Percentiles rank a stretch among this genome's conserved stretches.
These are phyloP conservation scores for Phytophthora crassamura DNA, from an alignment of 352 stramenopile species.

Conservation along the genomic window DNA sequence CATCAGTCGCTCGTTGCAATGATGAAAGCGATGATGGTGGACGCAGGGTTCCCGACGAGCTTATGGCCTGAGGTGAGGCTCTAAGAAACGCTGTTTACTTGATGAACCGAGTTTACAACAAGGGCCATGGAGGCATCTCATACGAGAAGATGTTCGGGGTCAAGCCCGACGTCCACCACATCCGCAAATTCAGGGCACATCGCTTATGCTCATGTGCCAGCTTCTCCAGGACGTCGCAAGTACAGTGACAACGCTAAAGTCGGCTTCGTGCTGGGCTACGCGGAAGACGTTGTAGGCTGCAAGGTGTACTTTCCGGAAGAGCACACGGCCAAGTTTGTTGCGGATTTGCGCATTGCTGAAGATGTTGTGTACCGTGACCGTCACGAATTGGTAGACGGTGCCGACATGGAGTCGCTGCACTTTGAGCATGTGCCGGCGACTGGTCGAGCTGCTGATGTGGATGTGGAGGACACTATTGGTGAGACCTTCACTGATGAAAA, in stretches of 20 bases:
- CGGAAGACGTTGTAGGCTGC: no score
- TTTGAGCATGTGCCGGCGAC: background rate
- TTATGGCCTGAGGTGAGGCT: conserved; percentile 13
- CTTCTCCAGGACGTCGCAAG: background rate
- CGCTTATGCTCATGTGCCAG: background rate
- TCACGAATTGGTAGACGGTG: conserved; percentile 1
- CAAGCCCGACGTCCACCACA: background rate
- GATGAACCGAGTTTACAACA: conserved; percentile 17
- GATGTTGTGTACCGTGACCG: conserved; percentile 11
- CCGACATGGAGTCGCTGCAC: conserved; percentile 4
- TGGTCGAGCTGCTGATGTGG: background rate
- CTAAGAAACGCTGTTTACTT: conserved; percentile 18
- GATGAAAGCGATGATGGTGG: conserved; percentile 3
- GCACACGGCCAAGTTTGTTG: background rate
- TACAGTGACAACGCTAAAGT: background rate
- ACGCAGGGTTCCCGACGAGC: conserved; percentile 4
- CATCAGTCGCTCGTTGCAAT: conserved; percentile 10
- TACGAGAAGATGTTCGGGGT: background rate
- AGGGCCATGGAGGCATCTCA: conserved; percentile 1
- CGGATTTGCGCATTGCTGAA: background rate
- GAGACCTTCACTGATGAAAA: no score
- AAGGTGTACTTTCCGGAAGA: background rate
- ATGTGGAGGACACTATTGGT: background rate
- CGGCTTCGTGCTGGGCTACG: no score
- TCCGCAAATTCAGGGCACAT: background rate